phyloP scores from a whole-genome alignment of 2,329 filamentous ascomycete genomes.

The Teratosphaeria destructans region DNA sequence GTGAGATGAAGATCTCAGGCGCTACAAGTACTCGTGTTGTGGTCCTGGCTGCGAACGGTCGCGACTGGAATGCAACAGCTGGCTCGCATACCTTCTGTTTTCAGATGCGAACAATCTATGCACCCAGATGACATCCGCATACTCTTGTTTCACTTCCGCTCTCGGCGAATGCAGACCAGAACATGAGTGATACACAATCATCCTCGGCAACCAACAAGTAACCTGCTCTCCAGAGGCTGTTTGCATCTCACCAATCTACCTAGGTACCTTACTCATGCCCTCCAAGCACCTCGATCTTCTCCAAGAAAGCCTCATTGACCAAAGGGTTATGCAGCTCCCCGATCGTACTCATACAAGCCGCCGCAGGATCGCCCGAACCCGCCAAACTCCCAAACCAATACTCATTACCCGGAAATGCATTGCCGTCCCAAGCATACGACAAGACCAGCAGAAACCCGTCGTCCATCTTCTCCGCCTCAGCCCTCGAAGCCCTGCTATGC shows the following conservation, averaged over 20 bases:
- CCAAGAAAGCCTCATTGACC: slow-evolving; percentile 16
- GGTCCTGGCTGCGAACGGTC: neutral
- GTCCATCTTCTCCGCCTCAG: neutral
- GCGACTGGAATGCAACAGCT: neutral
- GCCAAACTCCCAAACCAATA: slow-evolving; percentile 22
- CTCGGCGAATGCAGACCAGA: neutral
- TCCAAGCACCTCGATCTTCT: slow-evolving; percentile 6
- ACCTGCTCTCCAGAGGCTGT: neutral
- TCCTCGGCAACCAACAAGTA: neutral
- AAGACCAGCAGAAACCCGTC: slow-evolving; percentile 19
- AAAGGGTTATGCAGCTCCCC: slow-evolving; percentile 24
- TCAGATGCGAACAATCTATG: neutral
- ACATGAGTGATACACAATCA: too few species aligned
- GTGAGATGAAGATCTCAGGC: neutral
- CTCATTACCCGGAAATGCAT: slow-evolving; percentile 26
- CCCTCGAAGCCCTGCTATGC: neutral
- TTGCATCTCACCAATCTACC: neutral
- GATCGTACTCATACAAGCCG: slow-evolving; percentile 25
- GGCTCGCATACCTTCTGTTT: neutral
- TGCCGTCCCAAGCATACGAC: slow-evolving; percentile 27
- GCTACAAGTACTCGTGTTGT: neutral
- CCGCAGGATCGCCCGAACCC: slow-evolving; percentile 23
- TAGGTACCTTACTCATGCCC: neutral
- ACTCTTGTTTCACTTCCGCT: neutral
- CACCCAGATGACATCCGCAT: neutral